Base-by-base conservation (phyloP, 2,329 filamentous ascomycete genomes). In the Scleromitrula shiraiana region DNA sequence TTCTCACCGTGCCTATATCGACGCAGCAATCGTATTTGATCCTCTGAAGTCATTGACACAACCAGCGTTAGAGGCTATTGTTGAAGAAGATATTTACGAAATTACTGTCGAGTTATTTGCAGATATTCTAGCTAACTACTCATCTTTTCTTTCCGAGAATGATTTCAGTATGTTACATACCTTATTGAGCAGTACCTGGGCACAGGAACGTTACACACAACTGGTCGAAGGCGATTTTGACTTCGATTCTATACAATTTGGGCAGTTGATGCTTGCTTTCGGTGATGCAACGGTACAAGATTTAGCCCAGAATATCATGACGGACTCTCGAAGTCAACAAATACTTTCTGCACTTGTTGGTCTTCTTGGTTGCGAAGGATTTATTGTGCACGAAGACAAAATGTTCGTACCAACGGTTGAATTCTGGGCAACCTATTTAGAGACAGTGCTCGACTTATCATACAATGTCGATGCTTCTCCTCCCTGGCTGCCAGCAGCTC, bases 391-490 rank as follows among this genome's bases (percentile, higher is more conserved):
- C 4, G 85, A 91, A 47, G 85, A 93, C 58, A 81, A 79, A 53
- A 78, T 89, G 9, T 89, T 88, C 47, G 77, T 85, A 0, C 77
- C 61, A 5, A 78, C 82, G 1, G 73, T 91, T 12, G 86, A 93
- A 58, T 91, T 93, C 62, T 93, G 88, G 87, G 83, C 78, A 15
- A 82, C 78, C 1, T 88, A 83, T 61, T 78, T 86, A 5, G 86
- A 89, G 65, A 77, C 78, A 10, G 72, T 81, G 70, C 77, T 73
- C 51, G 84, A 80, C 61, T 70, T 67, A 8, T 67, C 76, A 38
- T 77, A 73, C 51, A 73, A 74, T 1, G 70, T 71, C n/a, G 70
- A 74, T 56, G 64, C 58, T 20, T 66, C 67, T 4, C 65, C 69
- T 5, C 65, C 65, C 6, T 88, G 83, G 82, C 72, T 83, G 41